phyloP scores from a whole-genome alignment of 78 protist species.

The Corallochytrium limacisporum region DNA sequence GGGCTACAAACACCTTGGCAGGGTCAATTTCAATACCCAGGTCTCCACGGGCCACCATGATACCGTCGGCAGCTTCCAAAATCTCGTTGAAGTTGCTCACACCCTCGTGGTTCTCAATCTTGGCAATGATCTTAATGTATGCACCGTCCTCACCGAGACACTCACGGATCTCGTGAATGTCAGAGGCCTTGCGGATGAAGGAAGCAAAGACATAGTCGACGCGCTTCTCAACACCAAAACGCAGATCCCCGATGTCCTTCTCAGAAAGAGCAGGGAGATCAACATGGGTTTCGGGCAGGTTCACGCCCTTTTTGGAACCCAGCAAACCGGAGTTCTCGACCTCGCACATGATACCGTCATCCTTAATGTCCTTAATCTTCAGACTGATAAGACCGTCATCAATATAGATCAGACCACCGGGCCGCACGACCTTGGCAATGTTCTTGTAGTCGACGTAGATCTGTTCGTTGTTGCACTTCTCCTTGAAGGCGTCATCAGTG shows the following conservation, averaged over 20 bases:
- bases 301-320: conserved; percentile 51
- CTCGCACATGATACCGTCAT: neutral
- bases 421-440: conserved; percentile 7
- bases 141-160: conserved; percentile 21
- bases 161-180: conserved; percentile 31
- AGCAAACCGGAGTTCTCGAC: conserved; percentile 46
- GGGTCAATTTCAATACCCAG: conserved; percentile 72
- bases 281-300: conserved; percentile 51
- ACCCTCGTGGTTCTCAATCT: conserved; percentile 80
- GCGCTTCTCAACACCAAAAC: conserved; percentile 25
- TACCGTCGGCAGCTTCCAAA: conserved; percentile 57
- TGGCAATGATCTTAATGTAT: conserved; percentile 53
- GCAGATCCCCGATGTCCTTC: conserved; percentile 54
- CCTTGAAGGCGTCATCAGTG: conserved; percentile 8
- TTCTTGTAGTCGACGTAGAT: conserved; percentile 16
- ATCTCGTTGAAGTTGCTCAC: conserved; percentile 56
- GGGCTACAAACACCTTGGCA: conserved; percentile 56
- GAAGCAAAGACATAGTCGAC: conserved; percentile 70
- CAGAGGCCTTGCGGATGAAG: conserved; percentile 45
- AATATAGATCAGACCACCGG: conserved; percentile 16
- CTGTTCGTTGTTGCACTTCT: neutral
- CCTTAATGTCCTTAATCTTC: conserved; percentile 2
- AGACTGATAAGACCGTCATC: conserved; percentile 55
- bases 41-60: conserved; percentile 95
- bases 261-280: conserved; percentile 60